phyloP scores from a whole-genome alignment of 2,329 filamentous ascomycete genomes.

The Colletotrichum truncatum region DNA sequence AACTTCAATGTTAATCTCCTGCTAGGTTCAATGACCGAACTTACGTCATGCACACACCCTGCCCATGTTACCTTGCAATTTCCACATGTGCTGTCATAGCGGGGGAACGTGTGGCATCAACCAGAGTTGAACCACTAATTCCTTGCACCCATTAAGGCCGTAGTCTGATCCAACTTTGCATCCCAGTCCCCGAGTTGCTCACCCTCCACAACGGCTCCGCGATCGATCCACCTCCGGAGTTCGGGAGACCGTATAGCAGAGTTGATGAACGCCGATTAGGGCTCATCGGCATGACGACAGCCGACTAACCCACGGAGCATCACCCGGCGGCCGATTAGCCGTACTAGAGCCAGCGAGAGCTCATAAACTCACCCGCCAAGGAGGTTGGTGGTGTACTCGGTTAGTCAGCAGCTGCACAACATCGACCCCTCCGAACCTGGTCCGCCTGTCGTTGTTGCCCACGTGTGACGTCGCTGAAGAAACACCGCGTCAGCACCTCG shows the following conservation, averaged over 20 bases:
- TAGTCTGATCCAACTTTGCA: background rate
- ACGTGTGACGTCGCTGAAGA: slow-evolving; percentile 28
- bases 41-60: slow-evolving; percentile 17
- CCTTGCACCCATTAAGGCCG: too few relatives aligned
- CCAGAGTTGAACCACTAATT: background rate
- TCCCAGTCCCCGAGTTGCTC: background rate
- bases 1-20: background rate
- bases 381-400: slow-evolving; percentile 1
- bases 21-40: background rate
- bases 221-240: background rate
- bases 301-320: background rate
- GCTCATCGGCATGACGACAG: background rate
- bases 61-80: slow-evolving; percentile 16
- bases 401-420: too few relatives aligned
- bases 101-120: slow-evolving; percentile 1
- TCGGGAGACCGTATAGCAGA: background rate
- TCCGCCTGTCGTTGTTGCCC: slow-evolving; percentile 16
- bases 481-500: slow-evolving; percentile 26
- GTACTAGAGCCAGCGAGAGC: background rate
- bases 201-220: background rate
- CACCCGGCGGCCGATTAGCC: background rate
- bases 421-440: background rate
- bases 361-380: background rate
- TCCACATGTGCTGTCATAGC: slow-evolving; percentile 26
- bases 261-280: background rate